phyloP scores from a whole-genome alignment of 2,329 filamentous ascomycete species.

The Aspergillus brasiliensis region DNA sequence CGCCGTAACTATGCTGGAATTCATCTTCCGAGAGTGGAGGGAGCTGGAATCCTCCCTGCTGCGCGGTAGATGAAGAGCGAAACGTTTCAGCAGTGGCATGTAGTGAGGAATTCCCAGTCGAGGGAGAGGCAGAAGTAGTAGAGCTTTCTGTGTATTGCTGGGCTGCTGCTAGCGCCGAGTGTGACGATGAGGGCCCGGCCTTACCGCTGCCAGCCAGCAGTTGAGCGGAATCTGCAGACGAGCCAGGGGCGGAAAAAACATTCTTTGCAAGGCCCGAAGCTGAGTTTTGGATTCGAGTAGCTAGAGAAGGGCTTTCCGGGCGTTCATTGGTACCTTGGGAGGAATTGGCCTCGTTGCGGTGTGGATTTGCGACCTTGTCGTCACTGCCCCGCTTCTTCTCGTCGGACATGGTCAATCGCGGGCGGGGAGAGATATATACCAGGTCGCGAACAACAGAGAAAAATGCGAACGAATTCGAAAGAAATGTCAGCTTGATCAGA shows the following conservation, averaged over 20 bases:
- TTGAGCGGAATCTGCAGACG: conserved; percentile 26
- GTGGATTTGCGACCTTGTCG: conserved; percentile 14
- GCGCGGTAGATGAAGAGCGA: conserved; percentile 19
- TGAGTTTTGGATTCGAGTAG: conserved; percentile 35
- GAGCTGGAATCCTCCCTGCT: conserved; percentile 21
- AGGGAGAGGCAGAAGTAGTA: conserved; percentile 12
- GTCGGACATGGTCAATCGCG: conserved; percentile 18
- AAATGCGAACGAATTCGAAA: background rate
- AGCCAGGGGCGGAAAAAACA: conserved; percentile 29
- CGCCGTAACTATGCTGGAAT: conserved; percentile 24
- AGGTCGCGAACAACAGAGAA: background rate
- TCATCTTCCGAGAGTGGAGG: conserved; percentile 24
- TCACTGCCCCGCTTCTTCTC: conserved; percentile 26
- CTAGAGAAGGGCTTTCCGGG: conserved; percentile 26
- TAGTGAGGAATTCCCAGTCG: conserved; percentile 2
- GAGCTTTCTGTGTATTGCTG: conserved; percentile 18
- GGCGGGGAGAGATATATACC: conserved; percentile 9
- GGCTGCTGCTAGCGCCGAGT: conserved; percentile 22
- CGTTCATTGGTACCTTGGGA: conserved; percentile 8
- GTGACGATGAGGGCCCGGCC: conserved; percentile 19
- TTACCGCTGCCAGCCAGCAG: conserved; percentile 26
- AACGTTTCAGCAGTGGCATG: conserved; percentile 23
- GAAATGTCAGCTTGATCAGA: background rate
- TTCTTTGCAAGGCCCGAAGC: conserved; percentile 38
- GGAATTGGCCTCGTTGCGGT: conserved; percentile 10